These are phyloP conservation scores for Euphorbia lathyris DNA, from an alignment of 345 rosid species.

Conservation along the genomic window DNA sequence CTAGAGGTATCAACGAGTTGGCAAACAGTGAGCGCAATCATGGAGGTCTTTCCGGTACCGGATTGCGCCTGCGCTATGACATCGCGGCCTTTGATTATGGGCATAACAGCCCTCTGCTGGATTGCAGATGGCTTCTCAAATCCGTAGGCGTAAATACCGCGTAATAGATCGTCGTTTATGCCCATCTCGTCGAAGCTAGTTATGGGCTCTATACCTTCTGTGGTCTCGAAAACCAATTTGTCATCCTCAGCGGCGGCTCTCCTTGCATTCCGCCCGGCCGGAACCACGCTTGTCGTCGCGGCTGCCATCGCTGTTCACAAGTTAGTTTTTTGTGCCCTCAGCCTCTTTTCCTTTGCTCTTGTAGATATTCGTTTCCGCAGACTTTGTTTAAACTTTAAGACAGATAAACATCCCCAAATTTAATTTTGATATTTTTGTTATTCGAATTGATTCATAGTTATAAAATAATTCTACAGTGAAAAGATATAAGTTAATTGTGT, in stretches of 20 bases:
- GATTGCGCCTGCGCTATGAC: conserved; percentile 98
- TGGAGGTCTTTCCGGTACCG: conserved; percentile 96
- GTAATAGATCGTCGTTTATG: conserved; percentile 68
- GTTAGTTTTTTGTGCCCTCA: not conserved
- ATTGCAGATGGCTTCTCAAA: conserved; percentile 96
- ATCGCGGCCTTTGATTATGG: conserved; percentile 83
- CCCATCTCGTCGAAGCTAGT: conserved; percentile 84
- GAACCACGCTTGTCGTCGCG: conserved; percentile 19
- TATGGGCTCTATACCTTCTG: conserved; percentile 83
- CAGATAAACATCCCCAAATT: no score
- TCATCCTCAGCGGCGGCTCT: conserved; percentile 46
- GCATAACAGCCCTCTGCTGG: conserved; percentile 95
- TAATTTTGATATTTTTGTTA: no score
- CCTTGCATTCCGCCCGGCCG: conserved; percentile 39
- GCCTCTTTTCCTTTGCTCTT: no score
- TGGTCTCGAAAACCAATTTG: conserved; percentile 76
- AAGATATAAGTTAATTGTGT: no score
- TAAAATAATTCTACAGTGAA: no score
- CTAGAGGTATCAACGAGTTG: conserved; percentile 67
- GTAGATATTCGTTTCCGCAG: no score
- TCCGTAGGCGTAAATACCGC: conserved; percentile 83
- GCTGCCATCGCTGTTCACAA: conserved; percentile 6
- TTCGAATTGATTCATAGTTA: no score
- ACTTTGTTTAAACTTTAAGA: no score
- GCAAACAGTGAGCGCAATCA: conserved; percentile 95